Conservation (phyloP, 169 alveolate species). For the Cryptosporidium meleagridis region DNA sequence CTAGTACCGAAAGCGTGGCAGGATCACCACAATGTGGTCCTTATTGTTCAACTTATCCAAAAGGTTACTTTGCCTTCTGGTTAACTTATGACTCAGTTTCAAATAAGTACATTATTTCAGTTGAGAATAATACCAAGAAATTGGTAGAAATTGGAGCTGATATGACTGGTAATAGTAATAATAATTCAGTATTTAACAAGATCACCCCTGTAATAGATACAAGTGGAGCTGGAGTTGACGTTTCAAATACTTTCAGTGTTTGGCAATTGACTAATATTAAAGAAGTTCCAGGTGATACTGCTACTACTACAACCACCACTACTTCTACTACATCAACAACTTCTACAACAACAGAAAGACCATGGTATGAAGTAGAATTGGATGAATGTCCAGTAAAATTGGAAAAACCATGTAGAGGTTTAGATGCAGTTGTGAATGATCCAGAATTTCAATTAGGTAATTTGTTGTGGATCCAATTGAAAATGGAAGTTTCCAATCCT, state of each 20-base stretch:
- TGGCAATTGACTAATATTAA: neutral
- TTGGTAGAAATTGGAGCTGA: neutral
- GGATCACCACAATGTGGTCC: slow-evolving; percentile 75
- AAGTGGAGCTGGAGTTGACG: neutral
- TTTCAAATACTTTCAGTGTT: neutral
- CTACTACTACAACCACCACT: slow-evolving; percentile 31
- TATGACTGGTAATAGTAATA: neutral
- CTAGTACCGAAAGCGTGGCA: neutral
- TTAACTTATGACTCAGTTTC: slow-evolving; percentile 20
- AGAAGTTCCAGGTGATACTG: neutral
- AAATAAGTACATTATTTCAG: slow-evolving; percentile 21
- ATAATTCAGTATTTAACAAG: too few relatives aligned
- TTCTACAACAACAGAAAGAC: too few relatives aligned
- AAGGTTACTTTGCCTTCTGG: slow-evolving; percentile 68
- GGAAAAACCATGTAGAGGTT: slow-evolving; percentile 36
- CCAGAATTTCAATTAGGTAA: neutral
- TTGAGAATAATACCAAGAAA: slow-evolving; percentile 44
- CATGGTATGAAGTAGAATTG: neutral
- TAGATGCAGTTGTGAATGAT: neutral
- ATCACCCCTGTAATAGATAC: too few relatives aligned
- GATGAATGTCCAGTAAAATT: neutral
- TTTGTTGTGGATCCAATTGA: neutral
- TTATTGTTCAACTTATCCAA: slow-evolving; percentile 68
- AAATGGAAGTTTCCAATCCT: neutral
- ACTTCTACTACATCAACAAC: too few relatives aligned